Evolutionary conservation across 805 yeast species (phyloP), one percentile per base, ranked within the genome.

Genomic region (Pichia deserticola): DNA sequence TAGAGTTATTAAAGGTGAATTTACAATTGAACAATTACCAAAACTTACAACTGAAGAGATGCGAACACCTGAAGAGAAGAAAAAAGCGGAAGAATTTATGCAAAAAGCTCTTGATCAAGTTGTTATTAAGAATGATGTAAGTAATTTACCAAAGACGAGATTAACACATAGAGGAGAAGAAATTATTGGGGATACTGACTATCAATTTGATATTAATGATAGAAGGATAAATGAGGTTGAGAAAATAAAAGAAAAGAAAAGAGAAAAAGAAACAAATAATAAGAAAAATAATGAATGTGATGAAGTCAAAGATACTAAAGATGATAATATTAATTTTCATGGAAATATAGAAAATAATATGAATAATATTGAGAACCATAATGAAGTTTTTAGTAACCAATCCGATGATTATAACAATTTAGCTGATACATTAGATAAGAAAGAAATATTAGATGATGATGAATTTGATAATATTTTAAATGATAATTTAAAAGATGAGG

Each of bases 101-200:
- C 78, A 78, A 51, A 86, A 86, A 62, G 77, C 84, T 35, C 78
- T 86, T 48, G 73, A 80, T 32, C 82, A 84, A 49, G 75, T 86
- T 15, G 85, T 89, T 12, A 67, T 89, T 45, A 81, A 82, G 40
- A 56, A 52, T 35, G 58, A 51, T 1, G 43, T 55, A 36, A 61
- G 60, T 47, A 79, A 73, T 34, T 89, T 89, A 15, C 51, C 53
- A 13, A 75, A 82, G 42, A 79, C 87, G 55, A 74, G 88, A 56
- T 75, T 89, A 58, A 87, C 96, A 4, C 96, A 89, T 63, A 86
- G 85, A 63, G 96, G 97, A 29, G 96, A 89, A 53, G 90, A 86
- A 60, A 64, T 86, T n/a, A 74, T 87, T 6, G 95, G 85, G 40
- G 52, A 55, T 42, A 78, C 73, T 28, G 77, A 73, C 38, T 63